These are phyloP conservation scores for Acanthamoeba sp. DNA, from an alignment of 208 protist species.

Conservation along the genomic window DNA sequence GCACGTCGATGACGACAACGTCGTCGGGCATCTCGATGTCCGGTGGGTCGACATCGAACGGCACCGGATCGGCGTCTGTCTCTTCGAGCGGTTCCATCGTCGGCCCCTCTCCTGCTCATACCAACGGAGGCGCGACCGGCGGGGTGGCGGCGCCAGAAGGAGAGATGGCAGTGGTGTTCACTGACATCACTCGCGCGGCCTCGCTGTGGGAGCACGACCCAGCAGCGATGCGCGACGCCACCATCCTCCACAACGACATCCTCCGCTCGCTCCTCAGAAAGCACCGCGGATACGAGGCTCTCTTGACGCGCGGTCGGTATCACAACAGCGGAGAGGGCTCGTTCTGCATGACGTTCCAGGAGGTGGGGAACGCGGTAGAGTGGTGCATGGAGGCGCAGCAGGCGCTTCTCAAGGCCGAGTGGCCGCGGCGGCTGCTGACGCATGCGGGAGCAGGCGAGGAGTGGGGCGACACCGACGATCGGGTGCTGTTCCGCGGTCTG, in stretches of 20 bases:
- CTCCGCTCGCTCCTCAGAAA: not conserved
- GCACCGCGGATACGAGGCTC: slow-evolving; percentile 58
- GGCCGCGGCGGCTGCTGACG: slow-evolving; percentile 48
- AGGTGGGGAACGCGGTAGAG: not conserved
- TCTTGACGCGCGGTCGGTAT: not conserved
- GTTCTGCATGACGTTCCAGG: slow-evolving; percentile 71
- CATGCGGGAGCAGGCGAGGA: slow-evolving; percentile 65
- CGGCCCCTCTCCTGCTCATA: too few species aligned
- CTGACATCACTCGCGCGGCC: slow-evolving; percentile 17
- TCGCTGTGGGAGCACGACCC: slow-evolving; percentile 38
- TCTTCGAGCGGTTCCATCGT: not conserved
- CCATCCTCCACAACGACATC: slow-evolving; percentile 7
- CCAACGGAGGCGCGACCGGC: not conserved
- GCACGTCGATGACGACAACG: not conserved
- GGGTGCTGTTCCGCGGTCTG: slow-evolving; percentile 60
- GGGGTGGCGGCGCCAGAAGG: not conserved
- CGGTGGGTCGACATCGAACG: not conserved
- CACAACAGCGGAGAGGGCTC: slow-evolving; percentile 68
- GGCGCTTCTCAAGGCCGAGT: slow-evolving; percentile 36
- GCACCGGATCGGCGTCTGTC: not conserved
- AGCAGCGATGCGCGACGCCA: slow-evolving; percentile 23
- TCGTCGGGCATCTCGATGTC: not conserved
- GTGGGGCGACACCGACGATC: slow-evolving; percentile 54
- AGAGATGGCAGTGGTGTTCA: not conserved
- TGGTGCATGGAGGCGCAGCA: slow-evolving; percentile 37